phyloP scores from a whole-genome alignment of 2,329 filamentous ascomycete genomes.

The Pseudogymnoascus sp. region DNA sequence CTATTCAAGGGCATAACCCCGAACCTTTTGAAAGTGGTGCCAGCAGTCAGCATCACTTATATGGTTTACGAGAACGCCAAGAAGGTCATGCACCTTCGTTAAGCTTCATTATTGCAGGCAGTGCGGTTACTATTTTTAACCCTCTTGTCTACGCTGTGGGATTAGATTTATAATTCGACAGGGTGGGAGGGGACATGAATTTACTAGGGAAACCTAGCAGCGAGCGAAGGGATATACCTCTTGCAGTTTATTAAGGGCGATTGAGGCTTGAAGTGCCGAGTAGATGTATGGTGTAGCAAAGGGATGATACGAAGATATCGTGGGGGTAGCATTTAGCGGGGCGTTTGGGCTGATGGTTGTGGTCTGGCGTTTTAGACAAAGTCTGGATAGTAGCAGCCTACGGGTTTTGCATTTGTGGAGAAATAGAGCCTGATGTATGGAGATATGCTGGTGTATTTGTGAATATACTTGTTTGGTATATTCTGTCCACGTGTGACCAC shows the following conservation, averaged over 20 bases:
- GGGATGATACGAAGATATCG: neutral
- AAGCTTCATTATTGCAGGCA: neutral
- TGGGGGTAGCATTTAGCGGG: conserved; percentile 2
- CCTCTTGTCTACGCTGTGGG: neutral
- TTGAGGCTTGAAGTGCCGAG: neutral
- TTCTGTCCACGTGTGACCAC: too few species aligned
- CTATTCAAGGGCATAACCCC: conserved; percentile 93
- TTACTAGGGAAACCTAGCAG: neutral
- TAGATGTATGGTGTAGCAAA: conserved; percentile 2
- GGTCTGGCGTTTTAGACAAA: conserved; percentile 10
- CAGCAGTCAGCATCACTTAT: conserved; percentile 91
- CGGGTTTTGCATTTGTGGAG: conserved; percentile 5
- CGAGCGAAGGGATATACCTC: conserved; percentile 3
- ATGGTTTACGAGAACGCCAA: conserved; percentile 90
- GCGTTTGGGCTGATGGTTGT: conserved; percentile 8
- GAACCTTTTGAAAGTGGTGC: conserved; percentile 91
- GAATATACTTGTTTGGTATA: neutral
- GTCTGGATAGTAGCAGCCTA: conserved; percentile 9
- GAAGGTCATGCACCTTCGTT: conserved; percentile 43
- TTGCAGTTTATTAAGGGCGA: neutral
- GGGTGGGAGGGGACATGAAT: neutral
- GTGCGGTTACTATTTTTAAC: neutral
- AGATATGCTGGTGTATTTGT: neutral
- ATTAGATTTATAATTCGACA: neutral
- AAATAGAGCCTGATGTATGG: conserved; percentile 3